Conservation (phyloP, 75 land plant genomes). For the Picea glauca region DNA sequence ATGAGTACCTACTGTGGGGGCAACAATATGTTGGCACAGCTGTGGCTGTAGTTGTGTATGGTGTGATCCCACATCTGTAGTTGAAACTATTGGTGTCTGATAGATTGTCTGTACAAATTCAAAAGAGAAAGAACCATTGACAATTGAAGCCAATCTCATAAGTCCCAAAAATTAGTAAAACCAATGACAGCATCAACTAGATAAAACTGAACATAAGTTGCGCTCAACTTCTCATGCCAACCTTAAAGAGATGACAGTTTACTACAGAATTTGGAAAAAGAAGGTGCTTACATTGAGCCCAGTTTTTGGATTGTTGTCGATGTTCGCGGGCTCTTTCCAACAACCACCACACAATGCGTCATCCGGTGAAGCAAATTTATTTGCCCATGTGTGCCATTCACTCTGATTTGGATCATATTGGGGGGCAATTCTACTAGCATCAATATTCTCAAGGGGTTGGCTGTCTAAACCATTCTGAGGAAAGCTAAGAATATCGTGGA, state of each 20-base stretch:
- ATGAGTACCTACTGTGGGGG: neutral
- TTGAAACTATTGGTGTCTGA: neutral
- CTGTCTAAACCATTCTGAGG: conserved; percentile 12
- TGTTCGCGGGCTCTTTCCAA: conserved; percentile 28
- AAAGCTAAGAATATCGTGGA: conserved; percentile 28
- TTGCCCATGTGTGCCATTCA: conserved; percentile 36
- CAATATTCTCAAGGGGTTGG: conserved; percentile 18
- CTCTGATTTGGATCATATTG: conserved; percentile 24
- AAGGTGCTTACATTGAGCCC: conserved; percentile 38
- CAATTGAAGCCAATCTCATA: neutral
- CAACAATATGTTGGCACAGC: neutral
- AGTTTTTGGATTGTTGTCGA: conserved; percentile 18
- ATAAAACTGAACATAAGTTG: neutral
- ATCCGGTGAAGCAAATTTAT: conserved; percentile 25
- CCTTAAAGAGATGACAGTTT: neutral
- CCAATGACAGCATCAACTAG: neutral
- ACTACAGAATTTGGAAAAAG: neutral
- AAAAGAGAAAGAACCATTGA: neutral
- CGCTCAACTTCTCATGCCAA: neutral
- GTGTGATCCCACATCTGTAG: conserved; percentile 6
- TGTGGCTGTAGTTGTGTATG: conserved; percentile 11
- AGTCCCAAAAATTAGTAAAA: neutral
- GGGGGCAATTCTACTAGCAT: conserved; percentile 13
- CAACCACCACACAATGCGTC: conserved; percentile 24
- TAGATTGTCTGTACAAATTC: neutral